Evolutionary conservation across 2,329 filamentous ascomycete species (phyloP), one percentile per base, ranked within the genome.

Genomic region (Penicillium sp.): DNA sequence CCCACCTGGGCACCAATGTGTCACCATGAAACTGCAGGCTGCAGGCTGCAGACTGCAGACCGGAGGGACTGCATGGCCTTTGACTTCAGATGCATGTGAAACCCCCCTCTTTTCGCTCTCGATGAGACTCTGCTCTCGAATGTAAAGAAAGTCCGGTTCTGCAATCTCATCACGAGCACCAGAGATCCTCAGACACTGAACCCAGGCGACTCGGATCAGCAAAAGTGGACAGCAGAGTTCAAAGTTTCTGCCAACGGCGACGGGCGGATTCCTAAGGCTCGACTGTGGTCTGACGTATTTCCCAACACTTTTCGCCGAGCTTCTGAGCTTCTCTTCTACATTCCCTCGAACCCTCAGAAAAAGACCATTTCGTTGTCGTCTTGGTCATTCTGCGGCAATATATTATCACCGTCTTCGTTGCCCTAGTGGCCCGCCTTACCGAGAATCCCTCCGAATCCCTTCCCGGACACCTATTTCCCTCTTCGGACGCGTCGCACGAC

Each of bases 101-200:
- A 45, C 44, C 55, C 55, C 55, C 50, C 50, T 50, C 49, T 52
- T 46, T 50, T 58, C 59, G 53, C 53, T 46, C 54, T 14, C 24
- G 5, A 5, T 30, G 9, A 4, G 20, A 22, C 27, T 30, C 27
- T 11, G 10, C 28, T 30, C 28, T 11, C 11, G 28, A 30, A 11
- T 28, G 27, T 28, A 28, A 3, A 28, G 27, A 3, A 9, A 27
- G 2, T 27, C 10, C 8, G 7, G 10, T 28, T 28, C 27, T 28
- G 9, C 27, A 28, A 28, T 28, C 10, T 2, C 27, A 10, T 11
- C 20, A 22, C 20, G 20, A 22, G 20, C 20, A 22, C 20, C 20
- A 28, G 27, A 28, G 27, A 28, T 10, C 10, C 27, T 10, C 9
- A 28, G 7, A 22, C 20, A 22, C 20, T 7, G 9, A 28, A 28